Evolutionary conservation across 345 rosid genomes (phyloP).

Genomic region (Eucalyptus curtisii): DNA sequence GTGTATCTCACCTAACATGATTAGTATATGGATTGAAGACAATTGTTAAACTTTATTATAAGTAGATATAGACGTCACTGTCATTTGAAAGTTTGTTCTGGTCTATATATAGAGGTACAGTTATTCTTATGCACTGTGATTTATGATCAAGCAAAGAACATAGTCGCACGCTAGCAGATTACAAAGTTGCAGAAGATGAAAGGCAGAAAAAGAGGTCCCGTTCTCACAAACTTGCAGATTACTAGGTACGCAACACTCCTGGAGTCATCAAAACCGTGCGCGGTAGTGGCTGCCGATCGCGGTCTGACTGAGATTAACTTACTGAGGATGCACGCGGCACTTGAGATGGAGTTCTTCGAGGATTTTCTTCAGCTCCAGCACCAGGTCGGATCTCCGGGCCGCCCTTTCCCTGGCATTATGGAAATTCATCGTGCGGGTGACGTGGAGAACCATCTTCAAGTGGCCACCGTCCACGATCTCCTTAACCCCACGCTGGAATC

Average conservation of each 20-base stretch:
- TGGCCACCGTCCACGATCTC: constrained; percentile 54
- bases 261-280: not conserved
- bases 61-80: not conserved
- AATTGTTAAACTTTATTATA: too few species aligned
- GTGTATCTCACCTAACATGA: too few species aligned
- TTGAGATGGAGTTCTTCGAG: constrained; percentile 47
- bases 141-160: not conserved
- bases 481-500: constrained; percentile 28
- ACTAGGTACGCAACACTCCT: not conserved
- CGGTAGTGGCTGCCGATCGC: not conserved
- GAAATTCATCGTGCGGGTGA: constrained; percentile 45
- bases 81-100: not conserved
- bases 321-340: constrained; percentile 38
- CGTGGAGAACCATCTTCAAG: constrained; percentile 47
- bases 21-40: too few species aligned
- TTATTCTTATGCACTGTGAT: not conserved
- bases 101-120: not conserved
- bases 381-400: constrained; percentile 36
- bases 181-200: not conserved
- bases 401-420: constrained; percentile 30
- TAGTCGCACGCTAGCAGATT: not conserved
- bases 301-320: constrained; percentile 17
- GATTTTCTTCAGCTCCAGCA: constrained; percentile 35
- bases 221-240: not conserved
- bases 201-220: too few species aligned